These are phyloP conservation scores for Periconia sp. DNA, from an alignment of 2,329 filamentous ascomycete species.

Conservation along the genomic window DNA sequence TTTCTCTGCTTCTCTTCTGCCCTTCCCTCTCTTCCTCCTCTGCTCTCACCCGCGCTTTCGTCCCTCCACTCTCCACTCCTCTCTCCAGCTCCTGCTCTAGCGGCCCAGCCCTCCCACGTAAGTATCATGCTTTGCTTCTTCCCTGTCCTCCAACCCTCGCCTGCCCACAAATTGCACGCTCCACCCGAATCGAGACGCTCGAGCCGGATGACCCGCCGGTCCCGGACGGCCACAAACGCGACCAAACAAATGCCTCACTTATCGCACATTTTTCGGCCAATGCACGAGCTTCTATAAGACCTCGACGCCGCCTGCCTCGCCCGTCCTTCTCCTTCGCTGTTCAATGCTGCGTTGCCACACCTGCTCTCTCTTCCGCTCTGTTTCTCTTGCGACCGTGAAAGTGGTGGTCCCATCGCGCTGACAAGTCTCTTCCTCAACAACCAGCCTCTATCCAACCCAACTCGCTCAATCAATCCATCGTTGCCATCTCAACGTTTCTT, in stretches of 20 bases:
- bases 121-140: conserved; percentile 35
- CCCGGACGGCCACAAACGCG: conserved; percentile 23
- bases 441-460: conserved; percentile 26
- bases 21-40: background rate
- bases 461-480: conserved; percentile 15
- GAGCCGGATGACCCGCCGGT: conserved; percentile 31
- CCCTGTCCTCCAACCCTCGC: conserved; percentile 11
- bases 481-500: conserved; percentile 13
- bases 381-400: conserved; percentile 28
- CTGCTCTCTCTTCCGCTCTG: conserved; percentile 20
- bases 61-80: background rate
- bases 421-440: conserved; percentile 31
- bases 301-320: conserved; percentile 19
- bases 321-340: conserved; percentile 21
- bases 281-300: conserved; percentile 33
- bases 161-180: conserved; percentile 14
- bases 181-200: conserved; percentile 24
- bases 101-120: conserved; percentile 6
- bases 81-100: conserved; percentile 5
- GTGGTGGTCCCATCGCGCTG: conserved; percentile 31
- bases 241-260: conserved; percentile 41
- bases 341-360: conserved; percentile 28
- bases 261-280: conserved; percentile 37
- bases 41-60: conserved; percentile 3
- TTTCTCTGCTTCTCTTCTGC: background rate